Evolutionary conservation across 2,329 filamentous ascomycete genomes (phyloP), one percentile per base, ranked within the genome.

Genomic region (Diplodia corticola): DNA sequence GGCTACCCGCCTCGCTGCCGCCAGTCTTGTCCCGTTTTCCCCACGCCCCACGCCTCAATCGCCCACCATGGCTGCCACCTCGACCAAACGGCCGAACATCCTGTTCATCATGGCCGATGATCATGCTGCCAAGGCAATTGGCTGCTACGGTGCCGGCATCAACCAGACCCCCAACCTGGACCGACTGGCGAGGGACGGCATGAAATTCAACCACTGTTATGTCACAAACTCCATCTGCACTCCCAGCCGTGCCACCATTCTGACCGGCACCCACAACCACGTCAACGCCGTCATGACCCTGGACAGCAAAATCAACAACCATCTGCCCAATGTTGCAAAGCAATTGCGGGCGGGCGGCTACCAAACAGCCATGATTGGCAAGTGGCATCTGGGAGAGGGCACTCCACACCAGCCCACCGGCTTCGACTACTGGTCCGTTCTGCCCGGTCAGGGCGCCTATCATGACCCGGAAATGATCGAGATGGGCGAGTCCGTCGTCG

Each of bases 31-130:
- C n/a, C n/a, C 48, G 22, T 13, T 13, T 40, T 22, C 9, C 33
- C 26, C 40, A 20, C 10, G 9, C n/a, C 24, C 24, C 24, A 28
- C 30, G 24, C n/a, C 37, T n/a, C 40, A 44, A 30, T n/a, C 20
- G 12, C 15, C 28, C 48, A 40, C 2, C 30, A 63, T 63, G 60
- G 60, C 44, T 6, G 10, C 59, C 13, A 28, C 24, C 7, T 44
- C 60, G 13, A 7, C 59, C 13, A 28, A 40, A 7, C 57, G 35
- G n/a, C 72, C 72, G 3, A 81, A 81, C 67, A 80, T 83, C 65
- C 67, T 85, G 64, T 85, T 85, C 73, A 83, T 85, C 72, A 83
- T 85, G 81, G 83, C 82, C 0, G 83, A 85, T 72, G 83, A 85
- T 73, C 83, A 85, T 75, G 83, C 83, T 7, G 74, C 80, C 50